phyloP scores from a whole-genome alignment of 768 basidiomycete genomes.

The Rhodocollybia butyracea region DNA sequence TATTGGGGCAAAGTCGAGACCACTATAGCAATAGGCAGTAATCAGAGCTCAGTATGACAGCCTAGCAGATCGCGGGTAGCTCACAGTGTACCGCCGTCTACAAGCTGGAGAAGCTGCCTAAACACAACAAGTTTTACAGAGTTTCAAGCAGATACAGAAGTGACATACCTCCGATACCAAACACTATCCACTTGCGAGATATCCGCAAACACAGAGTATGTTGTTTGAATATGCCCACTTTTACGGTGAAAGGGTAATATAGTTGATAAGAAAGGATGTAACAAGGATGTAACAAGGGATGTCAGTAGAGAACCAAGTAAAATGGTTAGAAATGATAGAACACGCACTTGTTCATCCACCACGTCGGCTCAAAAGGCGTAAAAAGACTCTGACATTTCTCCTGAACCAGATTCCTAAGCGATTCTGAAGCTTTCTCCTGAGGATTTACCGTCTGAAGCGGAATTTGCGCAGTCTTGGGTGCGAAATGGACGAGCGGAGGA shows the following conservation, averaged over 20 bases:
- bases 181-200: constrained; percentile 56
- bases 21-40: constrained; percentile 32
- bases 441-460: background rate
- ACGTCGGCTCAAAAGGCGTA: constrained; percentile 7
- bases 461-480: constrained; percentile 5
- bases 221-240: constrained; percentile 64
- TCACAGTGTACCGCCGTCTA: constrained; percentile 67
- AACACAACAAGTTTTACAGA: background rate
- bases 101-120: constrained; percentile 46
- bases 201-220: constrained; percentile 57
- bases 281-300: too few relatives aligned
- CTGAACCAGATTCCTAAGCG: constrained; percentile 1
- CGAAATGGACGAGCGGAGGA: constrained; percentile 8
- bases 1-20: constrained; percentile 62
- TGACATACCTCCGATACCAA: constrained; percentile 49
- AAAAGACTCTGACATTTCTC: constrained; percentile 5
- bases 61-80: constrained; percentile 14
- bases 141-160: background rate
- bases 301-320: too few relatives aligned
- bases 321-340: background rate
- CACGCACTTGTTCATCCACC: constrained; percentile 7
- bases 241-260: too few relatives aligned
- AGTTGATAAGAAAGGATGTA: too few relatives aligned
- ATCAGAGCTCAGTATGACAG: background rate
- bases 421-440: background rate